phyloP scores from a whole-genome alignment of 768 basidiomycete species.

The Agrocybe pediades region DNA sequence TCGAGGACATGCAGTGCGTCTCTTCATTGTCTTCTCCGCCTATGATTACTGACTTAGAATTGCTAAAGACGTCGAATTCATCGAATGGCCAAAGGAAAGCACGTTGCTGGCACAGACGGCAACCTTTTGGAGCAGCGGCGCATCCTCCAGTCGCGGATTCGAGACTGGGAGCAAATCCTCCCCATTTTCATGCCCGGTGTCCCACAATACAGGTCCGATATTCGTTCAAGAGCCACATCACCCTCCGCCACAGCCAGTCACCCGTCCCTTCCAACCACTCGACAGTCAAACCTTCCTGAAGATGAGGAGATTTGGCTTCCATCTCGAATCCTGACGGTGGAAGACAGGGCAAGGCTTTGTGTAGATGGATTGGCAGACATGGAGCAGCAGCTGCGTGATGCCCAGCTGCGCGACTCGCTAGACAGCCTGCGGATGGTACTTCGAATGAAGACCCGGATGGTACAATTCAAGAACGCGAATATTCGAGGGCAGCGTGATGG shows the following conservation, averaged over 20 bases:
- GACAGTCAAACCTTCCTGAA: constrained; percentile 7
- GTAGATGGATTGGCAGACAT: neutral
- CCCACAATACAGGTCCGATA: constrained; percentile 2
- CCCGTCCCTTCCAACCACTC: no score
- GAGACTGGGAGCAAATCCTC: constrained; percentile 12
- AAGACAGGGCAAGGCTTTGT: neutral
- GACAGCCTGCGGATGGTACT: constrained; percentile 5
- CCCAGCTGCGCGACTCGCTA: constrained; percentile 8
- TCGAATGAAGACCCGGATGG: constrained; percentile 9
- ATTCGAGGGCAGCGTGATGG: constrained; percentile 12
- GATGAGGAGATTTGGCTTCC: constrained; percentile 11
- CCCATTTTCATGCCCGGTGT: constrained; percentile 18
- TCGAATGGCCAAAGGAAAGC: neutral
- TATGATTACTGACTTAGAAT: neutral
- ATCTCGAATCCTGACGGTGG: neutral
- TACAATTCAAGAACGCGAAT: constrained; percentile 16
- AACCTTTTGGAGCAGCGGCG: constrained; percentile 12
- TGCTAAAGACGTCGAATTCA: constrained; percentile 2
- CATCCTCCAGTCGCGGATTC: constrained; percentile 4
- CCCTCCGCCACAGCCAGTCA: neutral
- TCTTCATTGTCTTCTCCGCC: no score
- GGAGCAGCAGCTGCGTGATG: constrained; percentile 2
- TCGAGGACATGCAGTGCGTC: neutral
- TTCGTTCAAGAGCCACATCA: neutral
- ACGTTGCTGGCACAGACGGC: neutral